phyloP scores from a whole-genome alignment of 176 grass and related monocot genomes.

The Leersia perrieri region DNA sequence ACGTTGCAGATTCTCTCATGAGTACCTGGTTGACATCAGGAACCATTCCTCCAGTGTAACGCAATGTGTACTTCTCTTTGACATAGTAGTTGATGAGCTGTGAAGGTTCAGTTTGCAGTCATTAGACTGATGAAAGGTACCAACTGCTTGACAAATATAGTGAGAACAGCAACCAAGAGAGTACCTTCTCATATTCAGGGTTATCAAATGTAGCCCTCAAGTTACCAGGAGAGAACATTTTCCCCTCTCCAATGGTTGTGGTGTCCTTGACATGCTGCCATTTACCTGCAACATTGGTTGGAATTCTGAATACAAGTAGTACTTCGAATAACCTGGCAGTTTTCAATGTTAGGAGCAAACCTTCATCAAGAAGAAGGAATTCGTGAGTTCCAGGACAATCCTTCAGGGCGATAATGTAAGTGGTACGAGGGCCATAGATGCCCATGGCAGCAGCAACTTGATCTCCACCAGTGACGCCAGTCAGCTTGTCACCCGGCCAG shows the following conservation, averaged over 20 bases:
- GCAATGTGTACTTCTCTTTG: conserved; percentile 95
- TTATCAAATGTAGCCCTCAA: conserved; percentile 91
- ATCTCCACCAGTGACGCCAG: conserved; percentile 72
- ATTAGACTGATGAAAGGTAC: not conserved
- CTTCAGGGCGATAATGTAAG: conserved; percentile 86
- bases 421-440: conserved; percentile 94
- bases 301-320: not conserved
- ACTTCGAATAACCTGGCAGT: not conserved
- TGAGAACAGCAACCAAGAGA: too few relatives aligned
- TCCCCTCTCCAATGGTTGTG: conserved; percentile 80
- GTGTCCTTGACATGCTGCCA: conserved; percentile 99
- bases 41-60: conserved; percentile 99
- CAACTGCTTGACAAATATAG: not conserved
- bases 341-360: not conserved
- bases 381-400: conserved; percentile 91
- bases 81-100: conserved; percentile 98
- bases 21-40: conserved; percentile 98
- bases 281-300: conserved; percentile 55
- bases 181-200: conserved; percentile 81
- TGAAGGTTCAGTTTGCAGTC: not conserved
- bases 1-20: not conserved
- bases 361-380: conserved; percentile 92
- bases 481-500: conserved; percentile 95
- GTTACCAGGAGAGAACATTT: conserved; percentile 98
- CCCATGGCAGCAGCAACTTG: conserved; percentile 93